Conservation (phyloP, 306 rosid species). For the Fragaria nilgerrensis region DNA sequence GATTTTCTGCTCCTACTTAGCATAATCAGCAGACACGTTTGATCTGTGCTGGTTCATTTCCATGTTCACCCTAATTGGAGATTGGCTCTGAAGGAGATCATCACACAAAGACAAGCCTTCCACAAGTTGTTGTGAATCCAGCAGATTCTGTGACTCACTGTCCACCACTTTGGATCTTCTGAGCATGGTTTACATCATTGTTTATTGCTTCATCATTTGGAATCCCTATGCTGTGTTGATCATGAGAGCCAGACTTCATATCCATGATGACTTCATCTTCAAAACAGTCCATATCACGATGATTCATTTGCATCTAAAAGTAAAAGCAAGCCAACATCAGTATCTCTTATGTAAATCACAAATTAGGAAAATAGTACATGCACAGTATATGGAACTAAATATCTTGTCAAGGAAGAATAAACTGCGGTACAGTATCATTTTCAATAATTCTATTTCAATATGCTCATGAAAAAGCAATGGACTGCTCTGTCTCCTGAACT, state of each 20-base stretch:
- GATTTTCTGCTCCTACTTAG: slow-evolving; percentile 63
- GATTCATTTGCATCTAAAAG: slow-evolving; percentile 21
- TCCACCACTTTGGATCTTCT: slow-evolving; percentile 75
- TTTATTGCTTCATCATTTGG: slow-evolving; percentile 29
- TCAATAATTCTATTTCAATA: background rate
- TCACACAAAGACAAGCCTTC: slow-evolving; percentile 69
- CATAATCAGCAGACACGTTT: slow-evolving; percentile 54
- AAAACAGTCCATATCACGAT: slow-evolving; percentile 20
- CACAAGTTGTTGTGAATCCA: slow-evolving; percentile 77
- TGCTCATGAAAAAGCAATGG: background rate
- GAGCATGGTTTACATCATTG: slow-evolving; percentile 36
- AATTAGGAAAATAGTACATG: background rate
- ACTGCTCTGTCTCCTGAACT: background rate
- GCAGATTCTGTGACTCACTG: slow-evolving; percentile 72
- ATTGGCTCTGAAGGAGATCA: slow-evolving; percentile 76
- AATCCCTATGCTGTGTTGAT: slow-evolving; percentile 27
- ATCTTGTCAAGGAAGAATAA: background rate
- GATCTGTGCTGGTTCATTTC: slow-evolving; percentile 32
- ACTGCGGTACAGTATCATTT: background rate
- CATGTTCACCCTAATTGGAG: slow-evolving; percentile 50
- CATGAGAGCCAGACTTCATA: slow-evolving; percentile 30
- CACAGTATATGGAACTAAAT: background rate
- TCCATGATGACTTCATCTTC: slow-evolving; percentile 46
- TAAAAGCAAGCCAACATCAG: slow-evolving; percentile 16
- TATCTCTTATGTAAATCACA: background rate